Conservation (phyloP, 768 basidiomycete genomes). For the Tricholoma matsutake region DNA sequence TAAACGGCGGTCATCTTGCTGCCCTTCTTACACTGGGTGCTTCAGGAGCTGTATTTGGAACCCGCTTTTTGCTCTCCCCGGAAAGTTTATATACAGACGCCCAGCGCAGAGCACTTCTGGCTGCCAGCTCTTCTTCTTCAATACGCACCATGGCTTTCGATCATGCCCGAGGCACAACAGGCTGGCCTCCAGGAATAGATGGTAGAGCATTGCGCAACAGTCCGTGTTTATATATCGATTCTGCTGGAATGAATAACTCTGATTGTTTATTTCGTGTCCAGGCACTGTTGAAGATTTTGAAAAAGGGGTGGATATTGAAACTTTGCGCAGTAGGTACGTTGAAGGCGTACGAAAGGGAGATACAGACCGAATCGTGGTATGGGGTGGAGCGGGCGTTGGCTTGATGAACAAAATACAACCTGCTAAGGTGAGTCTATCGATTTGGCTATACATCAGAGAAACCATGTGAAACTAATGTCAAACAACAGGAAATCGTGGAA, state of each 20-base stretch:
- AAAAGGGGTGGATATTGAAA: slow-evolving; percentile 41
- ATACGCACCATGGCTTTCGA: slow-evolving; percentile 66
- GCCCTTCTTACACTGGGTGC: slow-evolving; percentile 65
- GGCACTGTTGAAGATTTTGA: slow-evolving; percentile 57
- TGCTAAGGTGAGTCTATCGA: slow-evolving; percentile 31
- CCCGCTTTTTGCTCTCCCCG: slow-evolving; percentile 67
- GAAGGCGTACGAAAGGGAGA: slow-evolving; percentile 46
- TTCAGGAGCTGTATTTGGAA: slow-evolving; percentile 67
- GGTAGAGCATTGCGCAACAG: slow-evolving; percentile 58
- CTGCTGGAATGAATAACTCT: neutral
- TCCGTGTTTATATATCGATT: slow-evolving; percentile 20
- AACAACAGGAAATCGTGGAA: slow-evolving; percentile 46
- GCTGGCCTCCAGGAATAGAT: slow-evolving; percentile 61
- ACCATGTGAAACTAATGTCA: neutral
- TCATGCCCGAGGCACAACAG: slow-evolving; percentile 48
- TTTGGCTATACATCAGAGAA: neutral
- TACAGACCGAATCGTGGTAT: slow-evolving; percentile 51
- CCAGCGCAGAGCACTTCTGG: slow-evolving; percentile 52
- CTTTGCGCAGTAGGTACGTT: slow-evolving; percentile 36
- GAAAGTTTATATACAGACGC: slow-evolving; percentile 57
- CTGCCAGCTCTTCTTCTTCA: slow-evolving; percentile 42
- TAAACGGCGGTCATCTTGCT: slow-evolving; percentile 62
- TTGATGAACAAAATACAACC: slow-evolving; percentile 43
- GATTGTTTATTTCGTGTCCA: slow-evolving; percentile 16
- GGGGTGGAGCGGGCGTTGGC: slow-evolving; percentile 68